Evolutionary conservation across 1,139 yeast species (phyloP), one percentile per base, ranked within the genome.

Genomic region (Candida sp.): DNA sequence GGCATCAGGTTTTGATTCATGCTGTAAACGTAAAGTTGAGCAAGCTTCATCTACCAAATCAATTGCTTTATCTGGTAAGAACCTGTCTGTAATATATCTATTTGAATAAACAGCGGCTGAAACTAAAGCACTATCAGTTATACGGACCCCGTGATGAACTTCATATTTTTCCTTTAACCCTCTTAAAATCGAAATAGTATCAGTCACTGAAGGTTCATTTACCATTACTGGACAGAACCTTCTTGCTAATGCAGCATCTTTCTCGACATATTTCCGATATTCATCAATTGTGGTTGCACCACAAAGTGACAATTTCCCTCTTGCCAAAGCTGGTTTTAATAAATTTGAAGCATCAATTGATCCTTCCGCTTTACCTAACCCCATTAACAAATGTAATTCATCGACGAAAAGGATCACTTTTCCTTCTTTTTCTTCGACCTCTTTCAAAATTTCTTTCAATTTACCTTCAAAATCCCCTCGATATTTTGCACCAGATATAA

Each of bases 101-200:
- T 89, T 88, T 29, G 96, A 84, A 57, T 91, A 82, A 4, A 87
- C 82, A 0, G 97, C 97, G 8, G 98, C 97, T 0, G 97, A 87
- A 1, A 93, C 98, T 45, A 93, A 73, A 0, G 99, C 97, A 36
- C 91, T 79, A 61, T 93, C 99, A 5, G 95, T 79, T 45, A 93
- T 89, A 51, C 97, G 79, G n/a, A 93, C 99, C 64, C 99, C 99
- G 59, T 93, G 99, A 59, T 93, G 99, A 3, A 93, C 97, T 60
- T 93, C 99, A 59, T 93, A 93, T 52, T 87, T 78, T 59, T 93
- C 98, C 61, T 91, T 91, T 58, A 93, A 73, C 5, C 99, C 99
- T 59, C 99, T 81, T 47, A 93, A 70, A 50, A 93, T 93, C 9
- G 96, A 86, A 45, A 93, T 88, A 0, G 97, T 86, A 61, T 93